phyloP scores from a whole-genome alignment of 2,329 filamentous ascomycete genomes.

The Diaporthe vaccinii region DNA sequence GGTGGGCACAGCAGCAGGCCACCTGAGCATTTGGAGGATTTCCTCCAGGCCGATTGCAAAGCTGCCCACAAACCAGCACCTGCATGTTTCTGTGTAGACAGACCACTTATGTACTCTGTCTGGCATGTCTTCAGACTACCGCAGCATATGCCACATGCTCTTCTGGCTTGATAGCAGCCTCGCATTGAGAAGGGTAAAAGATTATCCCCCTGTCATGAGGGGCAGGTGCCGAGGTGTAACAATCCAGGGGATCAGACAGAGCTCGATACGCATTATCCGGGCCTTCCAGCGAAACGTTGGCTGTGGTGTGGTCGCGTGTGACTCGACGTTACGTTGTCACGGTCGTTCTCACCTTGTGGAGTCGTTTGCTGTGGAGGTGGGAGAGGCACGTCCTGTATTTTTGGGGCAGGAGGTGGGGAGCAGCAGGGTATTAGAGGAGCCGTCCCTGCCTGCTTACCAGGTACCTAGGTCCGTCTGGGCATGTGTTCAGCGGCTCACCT shows the following conservation, averaged over 20 bases:
- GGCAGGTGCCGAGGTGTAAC: slow-evolving; percentile 20
- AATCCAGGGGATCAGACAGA: slow-evolving; percentile 13
- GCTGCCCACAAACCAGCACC: background rate
- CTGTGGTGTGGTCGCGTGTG: slow-evolving; percentile 9
- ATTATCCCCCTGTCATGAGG: slow-evolving; percentile 3
- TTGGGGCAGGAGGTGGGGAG: background rate
- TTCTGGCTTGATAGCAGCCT: background rate
- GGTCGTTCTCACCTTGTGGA: background rate
- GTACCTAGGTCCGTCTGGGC: background rate
- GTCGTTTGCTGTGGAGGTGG: background rate
- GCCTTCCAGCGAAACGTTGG: slow-evolving; percentile 17
- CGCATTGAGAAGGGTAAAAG: background rate
- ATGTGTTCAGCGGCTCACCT: slow-evolving; percentile 7
- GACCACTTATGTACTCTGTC: too few species aligned
- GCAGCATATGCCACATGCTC: background rate
- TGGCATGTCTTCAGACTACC: background rate
- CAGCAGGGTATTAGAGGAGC: background rate
- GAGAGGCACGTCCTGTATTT: background rate
- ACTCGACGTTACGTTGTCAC: slow-evolving; percentile 32
- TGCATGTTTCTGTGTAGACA: background rate
- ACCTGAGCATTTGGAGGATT: slow-evolving; percentile 2
- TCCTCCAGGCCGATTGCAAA: background rate
- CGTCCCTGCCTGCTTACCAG: background rate
- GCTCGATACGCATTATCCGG: slow-evolving; percentile 11
- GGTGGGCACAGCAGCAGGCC: background rate